These are phyloP conservation scores for Microthyrium microscopicum DNA, from an alignment of 2,329 filamentous ascomycete species.

Conservation along the genomic window DNA sequence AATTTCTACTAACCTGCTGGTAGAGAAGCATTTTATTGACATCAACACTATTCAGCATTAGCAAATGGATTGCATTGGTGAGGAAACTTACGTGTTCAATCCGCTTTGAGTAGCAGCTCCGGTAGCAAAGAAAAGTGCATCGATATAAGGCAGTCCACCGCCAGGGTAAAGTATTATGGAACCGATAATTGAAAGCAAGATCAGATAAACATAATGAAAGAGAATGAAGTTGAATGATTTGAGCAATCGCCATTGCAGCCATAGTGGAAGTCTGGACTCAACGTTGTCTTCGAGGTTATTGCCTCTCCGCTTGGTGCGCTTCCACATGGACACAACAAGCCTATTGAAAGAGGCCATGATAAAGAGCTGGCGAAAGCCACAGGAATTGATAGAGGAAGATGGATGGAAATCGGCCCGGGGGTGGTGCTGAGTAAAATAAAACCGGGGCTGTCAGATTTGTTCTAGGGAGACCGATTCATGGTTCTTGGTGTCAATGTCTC, in stretches of 20 bases:
- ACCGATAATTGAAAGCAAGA: constrained; percentile 52
- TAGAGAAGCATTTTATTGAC: constrained; percentile 29
- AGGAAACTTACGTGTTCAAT: constrained; percentile 51
- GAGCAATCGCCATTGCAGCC: constrained; percentile 3
- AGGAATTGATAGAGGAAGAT: no score
- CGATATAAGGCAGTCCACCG: constrained; percentile 56
- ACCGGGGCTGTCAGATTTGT: no score
- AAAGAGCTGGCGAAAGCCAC: no score
- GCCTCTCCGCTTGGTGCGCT: no score
- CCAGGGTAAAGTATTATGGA: constrained; percentile 61
- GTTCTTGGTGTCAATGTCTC: no score
- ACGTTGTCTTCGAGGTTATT: no score
- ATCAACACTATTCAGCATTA: constrained; percentile 23
- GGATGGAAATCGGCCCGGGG: no score
- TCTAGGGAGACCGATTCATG: no score
- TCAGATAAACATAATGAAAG: constrained; percentile 69
- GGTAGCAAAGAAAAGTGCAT: constrained; percentile 75
- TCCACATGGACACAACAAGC: no score
- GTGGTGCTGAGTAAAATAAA: no score
- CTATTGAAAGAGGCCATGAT: no score
- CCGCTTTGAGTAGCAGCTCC: constrained; percentile 85
- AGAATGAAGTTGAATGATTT: constrained; percentile 62
- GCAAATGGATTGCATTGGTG: constrained; percentile 8
- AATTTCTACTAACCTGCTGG: constrained; percentile 41
- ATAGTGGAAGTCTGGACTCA: constrained; percentile 4